Evolutionary conservation across 2,329 filamentous ascomycete genomes (phyloP).

Genomic region (Pseudocercospora fuligena): DNA sequence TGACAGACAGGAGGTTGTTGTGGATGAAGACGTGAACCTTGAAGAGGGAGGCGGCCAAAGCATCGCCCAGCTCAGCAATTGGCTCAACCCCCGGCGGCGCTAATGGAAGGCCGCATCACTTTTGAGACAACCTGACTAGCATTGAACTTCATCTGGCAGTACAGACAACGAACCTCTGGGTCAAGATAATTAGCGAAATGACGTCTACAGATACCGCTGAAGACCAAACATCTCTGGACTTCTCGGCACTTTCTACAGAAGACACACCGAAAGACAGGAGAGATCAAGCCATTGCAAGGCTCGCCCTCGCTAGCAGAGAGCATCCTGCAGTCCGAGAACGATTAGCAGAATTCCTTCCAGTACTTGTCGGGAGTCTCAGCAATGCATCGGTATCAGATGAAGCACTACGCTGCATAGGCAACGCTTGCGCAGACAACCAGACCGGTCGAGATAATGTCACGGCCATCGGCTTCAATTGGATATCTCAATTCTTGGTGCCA

Average conservation of each 20-base stretch:
- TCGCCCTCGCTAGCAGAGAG: constrained; percentile 32
- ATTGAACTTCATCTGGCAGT: neutral
- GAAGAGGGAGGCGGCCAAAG: neutral
- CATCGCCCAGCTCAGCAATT: neutral
- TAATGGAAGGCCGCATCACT: neutral
- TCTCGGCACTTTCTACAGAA: neutral
- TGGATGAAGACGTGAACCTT: neutral
- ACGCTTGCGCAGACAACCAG: constrained; percentile 40
- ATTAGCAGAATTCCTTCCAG: constrained; percentile 13
- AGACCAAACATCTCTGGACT: neutral
- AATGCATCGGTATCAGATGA: constrained; percentile 13
- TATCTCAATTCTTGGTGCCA: constrained; percentile 21
- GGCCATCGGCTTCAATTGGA: constrained; percentile 36
- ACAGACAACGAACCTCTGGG: neutral
- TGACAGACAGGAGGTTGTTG: neutral
- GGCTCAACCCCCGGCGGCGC: neutral
- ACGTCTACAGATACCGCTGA: neutral
- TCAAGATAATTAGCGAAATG: neutral
- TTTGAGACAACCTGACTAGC: constrained; percentile 2
- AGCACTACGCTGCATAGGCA: constrained; percentile 40
- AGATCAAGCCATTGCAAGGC: constrained; percentile 17
- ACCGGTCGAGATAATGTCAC: constrained; percentile 25
- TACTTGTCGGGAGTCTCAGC: constrained; percentile 4
- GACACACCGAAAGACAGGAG: neutral
- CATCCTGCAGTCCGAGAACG: constrained; percentile 18